A percentile compares a stretch with the other conserved stretches of the same genome.
phyloP scores from a whole-genome alignment of 2,329 filamentous ascomycete species.

The Paecilomyces sp. region DNA sequence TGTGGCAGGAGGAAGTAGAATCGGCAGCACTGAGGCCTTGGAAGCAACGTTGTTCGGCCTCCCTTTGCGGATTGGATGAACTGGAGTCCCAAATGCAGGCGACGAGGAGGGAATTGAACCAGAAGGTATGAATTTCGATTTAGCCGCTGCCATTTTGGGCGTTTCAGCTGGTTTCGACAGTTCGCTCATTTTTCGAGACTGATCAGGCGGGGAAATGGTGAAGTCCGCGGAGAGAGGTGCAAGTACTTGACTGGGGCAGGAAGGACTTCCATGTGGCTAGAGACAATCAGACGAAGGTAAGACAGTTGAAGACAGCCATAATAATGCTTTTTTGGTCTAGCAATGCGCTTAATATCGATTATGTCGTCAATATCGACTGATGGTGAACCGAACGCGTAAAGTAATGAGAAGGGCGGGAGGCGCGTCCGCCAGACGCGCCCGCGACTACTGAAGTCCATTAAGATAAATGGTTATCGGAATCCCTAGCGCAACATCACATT shows the following conservation, averaged over 20 bases:
- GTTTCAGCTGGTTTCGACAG: constrained; percentile 11
- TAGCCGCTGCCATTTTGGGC: constrained; percentile 9
- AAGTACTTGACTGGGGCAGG: neutral
- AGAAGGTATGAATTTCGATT: constrained; percentile 16
- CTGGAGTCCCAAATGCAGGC: constrained; percentile 80
- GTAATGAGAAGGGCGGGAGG: neutral
- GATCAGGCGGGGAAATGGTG: constrained; percentile 1
- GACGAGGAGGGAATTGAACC: constrained; percentile 78
- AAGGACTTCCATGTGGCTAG: neutral
- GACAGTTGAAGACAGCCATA: neutral
- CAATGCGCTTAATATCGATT: neutral
- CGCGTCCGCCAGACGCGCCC: constrained; percentile 14
- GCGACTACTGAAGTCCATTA: constrained; percentile 7
- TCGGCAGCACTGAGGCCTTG: constrained; percentile 66
- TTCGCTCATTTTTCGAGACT: constrained; percentile 15
- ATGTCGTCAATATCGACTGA: neutral
- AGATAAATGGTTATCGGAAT: constrained; percentile 3
- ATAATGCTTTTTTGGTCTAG: neutral
- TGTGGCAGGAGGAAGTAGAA: constrained; percentile 79
- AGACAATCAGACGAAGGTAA: neutral
- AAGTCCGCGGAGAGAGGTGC: neutral
- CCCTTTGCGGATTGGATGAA: constrained; percentile 57
- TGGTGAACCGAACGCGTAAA: constrained; percentile 1
- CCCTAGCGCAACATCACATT: constrained; percentile 2
- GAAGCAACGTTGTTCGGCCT: constrained; percentile 44